Base-by-base conservation (phyloP, 2,329 filamentous ascomycete species). In the Teratosphaeria epicoccoides region DNA sequence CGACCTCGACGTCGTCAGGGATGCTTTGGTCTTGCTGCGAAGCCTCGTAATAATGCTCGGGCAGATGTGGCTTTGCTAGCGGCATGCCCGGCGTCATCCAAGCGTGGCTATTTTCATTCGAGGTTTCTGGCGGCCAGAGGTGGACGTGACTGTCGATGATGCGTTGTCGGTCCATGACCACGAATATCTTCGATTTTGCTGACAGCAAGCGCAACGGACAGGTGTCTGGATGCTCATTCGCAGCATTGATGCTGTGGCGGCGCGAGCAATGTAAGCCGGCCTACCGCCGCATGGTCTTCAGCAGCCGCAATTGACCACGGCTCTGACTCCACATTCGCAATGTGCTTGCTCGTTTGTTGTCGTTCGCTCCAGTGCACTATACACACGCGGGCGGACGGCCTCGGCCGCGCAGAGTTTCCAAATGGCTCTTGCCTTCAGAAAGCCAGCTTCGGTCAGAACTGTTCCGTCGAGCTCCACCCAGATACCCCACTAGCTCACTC, bases 121-220 rank as follows among this genome's bases (percentile, higher is more conserved):
- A 66, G 46, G 72, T 85, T 49, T 79, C 77, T 45, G 74, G 69
- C 44, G 88, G 86, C 74, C 82, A 95, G 63, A 96, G 82, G 72
- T 96, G 90, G 70, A 96, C 85, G 74, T 96, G 91, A 37, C 88
- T 85, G 74, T 96, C 90, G 69, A 96, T 81, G 64, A 95, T 83
- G 24, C 56, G 57, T 40, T 53, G 56, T 3, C 59, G 55, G 12
- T 63, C 44, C 66, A 68, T 66, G 17, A 7, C 11, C 22, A 6
- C 20, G 44, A 40, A 14, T 14, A 11, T 29, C 14, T 3, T 14
- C 28, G 28, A 14, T 7, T 5, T 14, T 17, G n/a, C n/a, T 40
- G n/a, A 40, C 3, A 40, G 33, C 14, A 40, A 3, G 10, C 10
- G 14, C 33, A 40, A 40, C 5, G 20, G 33, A 17, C 9, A n/a